Percentiles rank a stretch among this genome's conserved stretches.
phyloP scores from a whole-genome alignment of 2,329 filamentous ascomycete species.

The Cladosporium oxysporum region DNA sequence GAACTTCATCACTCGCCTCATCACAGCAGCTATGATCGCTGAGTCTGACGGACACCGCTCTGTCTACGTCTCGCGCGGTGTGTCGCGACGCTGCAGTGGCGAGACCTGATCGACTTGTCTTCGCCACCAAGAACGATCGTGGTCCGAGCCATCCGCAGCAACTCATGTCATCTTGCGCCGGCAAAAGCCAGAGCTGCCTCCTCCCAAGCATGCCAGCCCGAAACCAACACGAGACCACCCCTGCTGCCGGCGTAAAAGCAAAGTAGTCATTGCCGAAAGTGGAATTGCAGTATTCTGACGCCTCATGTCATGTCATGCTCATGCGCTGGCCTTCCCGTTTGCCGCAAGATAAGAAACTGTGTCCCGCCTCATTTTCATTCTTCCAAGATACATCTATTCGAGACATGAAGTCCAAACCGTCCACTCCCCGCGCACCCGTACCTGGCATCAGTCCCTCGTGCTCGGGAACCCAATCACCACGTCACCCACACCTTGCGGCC shows the following conservation, averaged over 20 bases:
- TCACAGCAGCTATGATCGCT: background rate
- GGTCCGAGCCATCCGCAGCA: background rate
- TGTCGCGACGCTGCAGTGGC: background rate
- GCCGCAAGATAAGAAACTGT: too few relatives aligned
- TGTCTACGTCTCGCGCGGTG: conserved; percentile 3
- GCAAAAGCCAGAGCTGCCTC: conserved; percentile 9
- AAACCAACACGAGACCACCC: conserved; percentile 18
- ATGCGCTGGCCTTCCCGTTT: background rate
- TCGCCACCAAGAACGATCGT: background rate
- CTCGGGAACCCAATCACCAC: conserved; percentile 20
- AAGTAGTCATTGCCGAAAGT: background rate
- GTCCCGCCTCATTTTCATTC: background rate
- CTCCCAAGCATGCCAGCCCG: conserved; percentile 14
- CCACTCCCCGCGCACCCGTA: conserved; percentile 17
- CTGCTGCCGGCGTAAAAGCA: background rate
- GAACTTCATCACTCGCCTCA: conserved; percentile 2
- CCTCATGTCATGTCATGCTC: background rate
- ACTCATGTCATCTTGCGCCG: conserved; percentile 18
- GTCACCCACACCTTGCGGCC: conserved; percentile 8
- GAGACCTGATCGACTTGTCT: background rate
- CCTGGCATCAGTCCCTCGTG: conserved; percentile 12
- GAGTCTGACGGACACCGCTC: background rate
- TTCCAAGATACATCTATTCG: conserved; percentile 1
- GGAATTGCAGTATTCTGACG: background rate
- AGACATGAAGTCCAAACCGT: conserved; percentile 18